Percentiles rank a stretch among this genome's conserved stretches.
These are phyloP conservation scores for Cyberlindnera mycetangii DNA, from an alignment of 805 yeast species.

Conservation along the genomic window DNA sequence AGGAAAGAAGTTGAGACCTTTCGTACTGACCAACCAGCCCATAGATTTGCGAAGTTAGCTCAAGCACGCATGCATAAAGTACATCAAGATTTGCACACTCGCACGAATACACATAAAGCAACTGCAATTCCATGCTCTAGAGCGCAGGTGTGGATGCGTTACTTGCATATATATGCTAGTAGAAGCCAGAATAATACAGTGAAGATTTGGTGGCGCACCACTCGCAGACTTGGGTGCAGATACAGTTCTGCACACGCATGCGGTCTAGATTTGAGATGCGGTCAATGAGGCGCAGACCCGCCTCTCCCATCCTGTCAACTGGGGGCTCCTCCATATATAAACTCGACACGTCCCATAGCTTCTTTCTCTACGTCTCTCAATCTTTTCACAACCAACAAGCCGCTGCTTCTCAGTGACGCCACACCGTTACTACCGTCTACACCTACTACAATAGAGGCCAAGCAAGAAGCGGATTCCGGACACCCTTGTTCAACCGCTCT, in stretches of 20 bases:
- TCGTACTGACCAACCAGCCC: neutral
- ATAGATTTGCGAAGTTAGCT: neutral
- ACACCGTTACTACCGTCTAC: no score
- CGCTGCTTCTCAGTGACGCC: neutral
- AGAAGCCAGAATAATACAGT: neutral
- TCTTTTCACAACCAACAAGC: neutral
- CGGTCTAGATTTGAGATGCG: slow-evolving; percentile 2
- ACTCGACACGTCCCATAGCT: neutral
- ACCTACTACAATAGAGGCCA: no score
- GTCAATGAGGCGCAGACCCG: slow-evolving; percentile 1
- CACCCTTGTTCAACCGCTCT: neutral
- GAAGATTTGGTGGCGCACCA: neutral
- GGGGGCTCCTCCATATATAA: neutral
- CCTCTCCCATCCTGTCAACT: slow-evolving; percentile 3
- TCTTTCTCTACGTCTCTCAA: neutral
- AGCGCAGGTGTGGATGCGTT: neutral
- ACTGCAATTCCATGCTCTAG: neutral
- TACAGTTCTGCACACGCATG: neutral
- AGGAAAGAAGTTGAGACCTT: neutral
- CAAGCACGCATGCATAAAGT: neutral
- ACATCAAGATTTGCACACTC: neutral
- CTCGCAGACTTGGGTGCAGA: neutral
- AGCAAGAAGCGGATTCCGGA: no score
- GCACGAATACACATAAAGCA: no score
- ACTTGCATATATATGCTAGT: neutral